phyloP scores from a whole-genome alignment of 164 flowering plant species.

The Vitis labrusca region DNA sequence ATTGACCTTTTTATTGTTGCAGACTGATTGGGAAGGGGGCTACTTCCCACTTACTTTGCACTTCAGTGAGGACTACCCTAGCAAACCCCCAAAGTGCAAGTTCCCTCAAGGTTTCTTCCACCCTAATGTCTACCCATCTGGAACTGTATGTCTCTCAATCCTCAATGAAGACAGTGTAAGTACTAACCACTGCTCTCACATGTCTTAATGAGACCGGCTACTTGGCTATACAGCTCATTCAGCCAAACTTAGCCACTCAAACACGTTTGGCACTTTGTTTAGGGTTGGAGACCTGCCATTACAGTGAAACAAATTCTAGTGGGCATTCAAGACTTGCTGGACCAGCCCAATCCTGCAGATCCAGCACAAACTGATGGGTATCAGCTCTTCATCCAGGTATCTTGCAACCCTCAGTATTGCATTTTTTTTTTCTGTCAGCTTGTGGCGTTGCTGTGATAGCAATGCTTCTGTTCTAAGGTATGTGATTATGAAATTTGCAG shows the following conservation, averaged over 20 bases:
- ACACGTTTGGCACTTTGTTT: slow-evolving; percentile 5
- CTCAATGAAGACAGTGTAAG: slow-evolving; percentile 96
- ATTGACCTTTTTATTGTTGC: slow-evolving; percentile 16
- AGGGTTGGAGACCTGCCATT: slow-evolving; percentile 99
- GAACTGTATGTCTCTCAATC: slow-evolving; percentile 92
- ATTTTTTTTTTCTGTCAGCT: not conserved
- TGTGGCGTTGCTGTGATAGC: not conserved
- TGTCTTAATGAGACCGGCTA: not conserved
- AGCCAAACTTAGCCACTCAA: not conserved
- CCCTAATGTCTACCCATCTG: slow-evolving; percentile 97
- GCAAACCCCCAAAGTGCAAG: slow-evolving; percentile 97
- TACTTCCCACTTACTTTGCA: slow-evolving; percentile 68
- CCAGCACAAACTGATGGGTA: slow-evolving; percentile 98
- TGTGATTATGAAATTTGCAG: slow-evolving; percentile 20
- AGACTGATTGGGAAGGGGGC: slow-evolving; percentile 99
- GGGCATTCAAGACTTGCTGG: slow-evolving; percentile 91
- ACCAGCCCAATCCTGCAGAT: slow-evolving; percentile 86
- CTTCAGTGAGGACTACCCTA: slow-evolving; percentile 93
- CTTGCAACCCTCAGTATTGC: not conserved
- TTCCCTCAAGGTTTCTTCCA: slow-evolving; percentile 93
- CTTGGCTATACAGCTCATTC: not conserved
- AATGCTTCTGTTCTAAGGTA: not conserved
- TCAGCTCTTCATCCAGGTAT: slow-evolving; percentile 87
- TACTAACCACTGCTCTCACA: slow-evolving; percentile 7
- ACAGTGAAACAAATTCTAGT: slow-evolving; percentile 93